phyloP scores from a whole-genome alignment of 345 rosid species.

The Rhodomyrtus tomentosa region DNA sequence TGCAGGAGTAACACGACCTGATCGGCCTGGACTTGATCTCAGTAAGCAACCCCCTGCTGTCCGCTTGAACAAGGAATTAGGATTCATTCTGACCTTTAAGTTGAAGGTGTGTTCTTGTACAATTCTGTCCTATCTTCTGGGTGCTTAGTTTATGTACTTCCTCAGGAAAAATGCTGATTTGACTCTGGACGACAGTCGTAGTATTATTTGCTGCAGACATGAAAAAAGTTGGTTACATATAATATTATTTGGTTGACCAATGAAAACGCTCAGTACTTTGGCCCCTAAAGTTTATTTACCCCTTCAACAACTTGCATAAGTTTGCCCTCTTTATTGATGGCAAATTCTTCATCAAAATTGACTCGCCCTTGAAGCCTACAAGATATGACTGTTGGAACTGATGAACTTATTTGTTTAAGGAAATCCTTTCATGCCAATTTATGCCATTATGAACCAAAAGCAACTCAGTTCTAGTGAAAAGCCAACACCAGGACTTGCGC shows the following conservation, averaged over 20 bases:
- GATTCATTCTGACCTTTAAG: constrained; percentile 73
- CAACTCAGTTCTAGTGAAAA: not conserved
- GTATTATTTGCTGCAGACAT: not conserved
- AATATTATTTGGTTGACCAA: not conserved
- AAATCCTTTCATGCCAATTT: not conserved
- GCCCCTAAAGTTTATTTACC: not conserved
- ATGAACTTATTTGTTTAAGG: not conserved
- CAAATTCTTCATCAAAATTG: not conserved
- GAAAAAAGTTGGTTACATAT: not conserved
- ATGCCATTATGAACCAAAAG: not conserved
- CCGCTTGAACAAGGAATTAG: constrained; percentile 91
- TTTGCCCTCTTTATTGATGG: not conserved
- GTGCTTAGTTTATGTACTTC: not conserved
- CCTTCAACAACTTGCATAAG: not conserved
- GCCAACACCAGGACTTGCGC: not conserved
- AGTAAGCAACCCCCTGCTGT: constrained; percentile 96
- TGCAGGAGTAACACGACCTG: constrained; percentile 94
- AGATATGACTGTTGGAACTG: not conserved
- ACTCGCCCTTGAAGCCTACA: not conserved
- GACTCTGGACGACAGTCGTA: not conserved
- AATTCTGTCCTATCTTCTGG: not conserved
- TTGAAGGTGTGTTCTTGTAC: constrained; percentile 44
- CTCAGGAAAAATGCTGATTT: not conserved
- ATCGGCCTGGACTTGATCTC: constrained; percentile 88
- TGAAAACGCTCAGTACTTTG: not conserved